Evolutionary conservation across 352 stramenopile genomes (phyloP), one percentile per base, ranked within the genome.

Genomic region (Globisporangium acanthophoron): DNA sequence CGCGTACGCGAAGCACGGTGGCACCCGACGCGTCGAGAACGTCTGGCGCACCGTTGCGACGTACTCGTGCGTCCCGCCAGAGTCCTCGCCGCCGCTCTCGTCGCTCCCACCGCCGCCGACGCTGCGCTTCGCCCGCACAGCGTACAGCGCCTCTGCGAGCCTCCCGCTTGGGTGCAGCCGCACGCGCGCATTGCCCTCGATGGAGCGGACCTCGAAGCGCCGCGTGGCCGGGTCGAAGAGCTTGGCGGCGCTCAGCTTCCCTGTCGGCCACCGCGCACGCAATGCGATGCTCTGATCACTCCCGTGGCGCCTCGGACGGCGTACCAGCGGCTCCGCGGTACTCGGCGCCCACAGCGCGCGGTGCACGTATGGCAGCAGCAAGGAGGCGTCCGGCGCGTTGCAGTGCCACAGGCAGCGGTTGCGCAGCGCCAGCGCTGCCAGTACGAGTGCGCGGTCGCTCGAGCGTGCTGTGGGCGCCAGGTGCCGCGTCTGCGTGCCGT

Each of bases 171-270:
- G 20, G 52, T 77, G 66, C 43, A 87, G 44, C 20, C 52, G 55
- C 37, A 83, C 69, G 49, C 72, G 70, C 21, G 79, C 78, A 8
- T 70, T 67, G 21, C 82, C 78, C n/a, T 90, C 82, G 18, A 88
- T 72, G 13, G 82, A 92, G 46, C 77, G 68, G 54, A 92, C 69
- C 58, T 88, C 70, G 29, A 87, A 88, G 13, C 69, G 52, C 35
- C 67, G 64, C 7, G 63, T 57, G 18, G 59, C 18, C 15, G 58
- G 33, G 46, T 88, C 74, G 41, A 74, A 62, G 43, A 77, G 51
- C 49, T 56, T 67, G 8, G 58, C 54, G 31, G 66, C 55, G 43
- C 60, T 58, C 39, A 81, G 57, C 13, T 37, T 43, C 40, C 59
- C 55, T 0, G 29, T 52, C 8, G 65, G 69, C 73, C 76, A 83